Base-by-base conservation (phyloP, 2,329 filamentous ascomycete genomes). In the Colletotrichum karsti region DNA sequence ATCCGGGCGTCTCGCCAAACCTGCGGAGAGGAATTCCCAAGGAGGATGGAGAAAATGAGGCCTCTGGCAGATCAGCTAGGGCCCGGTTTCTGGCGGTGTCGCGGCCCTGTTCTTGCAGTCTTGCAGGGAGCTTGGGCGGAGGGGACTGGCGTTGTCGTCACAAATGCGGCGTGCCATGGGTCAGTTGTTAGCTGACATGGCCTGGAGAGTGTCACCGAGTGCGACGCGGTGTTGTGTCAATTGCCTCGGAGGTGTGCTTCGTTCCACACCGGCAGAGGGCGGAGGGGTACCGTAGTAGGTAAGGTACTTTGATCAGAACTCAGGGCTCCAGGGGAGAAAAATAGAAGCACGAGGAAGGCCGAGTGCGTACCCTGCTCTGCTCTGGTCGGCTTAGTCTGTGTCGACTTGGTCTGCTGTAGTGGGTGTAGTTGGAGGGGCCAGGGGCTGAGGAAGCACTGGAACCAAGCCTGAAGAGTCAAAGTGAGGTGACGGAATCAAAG, bases 381-480 rank as follows among this genome's bases (percentile, higher is more conserved):
- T n/a, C n/a, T n/a, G n/a, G n/a, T n/a, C n/a, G n/a, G n/a, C n/a
- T n/a, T n/a, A n/a, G n/a, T n/a, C n/a, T n/a, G n/a, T n/a, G n/a
- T n/a, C n/a, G n/a, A n/a, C n/a, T n/a, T n/a, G 3, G 13, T 24
- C 24, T 24, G 24, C 28, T 13, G 46, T 15, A 9, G 46, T 50
- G 41, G 35, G 51, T 55, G 53, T 13, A 26, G 8, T 20, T n/a
- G 35, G 22, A 24, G 30, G 13, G 54, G 33, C 37, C 60, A 64
- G 60, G 61, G 65, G 53, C 64, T 53, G 30, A 48, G 50, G 37
- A 48, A 46, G 65, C 59, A 44, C 60, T 58, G 60, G 39, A 58
- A 46, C 30, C 39, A 46, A 44, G 30, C 42, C 39, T 63, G 22
- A 24, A 50, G 53, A 46, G 59, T 46, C 20, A 50, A 15, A n/a